These are phyloP conservation scores for Sphaerulina vaccinii DNA, from an alignment of 2,329 filamentous ascomycete species.

Conservation along the genomic window DNA sequence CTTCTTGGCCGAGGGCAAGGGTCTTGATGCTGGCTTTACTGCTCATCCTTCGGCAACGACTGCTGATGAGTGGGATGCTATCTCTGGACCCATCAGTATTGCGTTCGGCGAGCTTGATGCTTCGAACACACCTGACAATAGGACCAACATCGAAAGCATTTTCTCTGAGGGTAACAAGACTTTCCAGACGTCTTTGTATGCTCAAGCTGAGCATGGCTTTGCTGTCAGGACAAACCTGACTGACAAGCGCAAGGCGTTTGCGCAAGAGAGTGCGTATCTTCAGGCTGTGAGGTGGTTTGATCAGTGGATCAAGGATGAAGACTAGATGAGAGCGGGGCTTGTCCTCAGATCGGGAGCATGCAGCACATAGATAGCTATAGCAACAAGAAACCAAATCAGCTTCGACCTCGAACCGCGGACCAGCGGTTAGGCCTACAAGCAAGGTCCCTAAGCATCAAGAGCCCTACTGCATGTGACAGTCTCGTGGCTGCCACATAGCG, in stretches of 20 bases:
- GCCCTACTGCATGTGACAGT: too few relatives aligned
- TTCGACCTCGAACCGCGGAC: too few relatives aligned
- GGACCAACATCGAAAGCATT: conserved; percentile 31
- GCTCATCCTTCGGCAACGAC: conserved; percentile 71
- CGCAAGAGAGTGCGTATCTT: conserved; percentile 37
- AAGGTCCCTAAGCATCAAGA: too few relatives aligned
- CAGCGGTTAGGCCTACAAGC: too few relatives aligned
- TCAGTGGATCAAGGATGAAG: conserved; percentile 33
- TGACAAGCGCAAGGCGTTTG: conserved; percentile 34
- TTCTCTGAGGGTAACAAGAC: conserved; percentile 33
- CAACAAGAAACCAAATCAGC: too few relatives aligned
- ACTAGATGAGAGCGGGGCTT: too few relatives aligned
- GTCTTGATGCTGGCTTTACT: conserved; percentile 62
- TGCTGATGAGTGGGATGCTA: conserved; percentile 62
- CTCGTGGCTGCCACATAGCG: too few relatives aligned
- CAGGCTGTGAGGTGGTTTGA: conserved; percentile 40
- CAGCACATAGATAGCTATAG: too few relatives aligned
- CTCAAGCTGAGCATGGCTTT: conserved; percentile 38
- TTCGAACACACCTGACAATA: conserved; percentile 24
- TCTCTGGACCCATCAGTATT: conserved; percentile 68
- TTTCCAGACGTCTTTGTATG: conserved; percentile 37
- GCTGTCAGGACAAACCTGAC: conserved; percentile 36
- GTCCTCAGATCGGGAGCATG: too few relatives aligned
- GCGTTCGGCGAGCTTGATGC: conserved; percentile 37
- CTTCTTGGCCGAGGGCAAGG: conserved; percentile 54